A percentile compares a stretch with the other conserved stretches of the same genome.
Evolutionary conservation across 1,139 yeast genomes (phyloP).

Genomic region (Candida tunisiensis): DNA sequence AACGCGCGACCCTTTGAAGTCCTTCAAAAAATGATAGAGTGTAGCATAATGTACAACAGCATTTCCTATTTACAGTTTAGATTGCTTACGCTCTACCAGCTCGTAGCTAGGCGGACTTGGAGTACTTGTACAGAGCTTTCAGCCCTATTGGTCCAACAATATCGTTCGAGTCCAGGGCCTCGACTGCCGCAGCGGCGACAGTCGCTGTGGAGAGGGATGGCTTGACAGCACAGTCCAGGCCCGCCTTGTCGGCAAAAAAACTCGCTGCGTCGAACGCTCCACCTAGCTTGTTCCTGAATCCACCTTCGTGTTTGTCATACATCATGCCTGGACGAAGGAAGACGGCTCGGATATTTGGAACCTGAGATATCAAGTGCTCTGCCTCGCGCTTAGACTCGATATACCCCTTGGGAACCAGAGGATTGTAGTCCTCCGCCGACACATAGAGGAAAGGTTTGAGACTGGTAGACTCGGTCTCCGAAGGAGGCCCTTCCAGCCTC

Average conservation of each 20-base stretch:
- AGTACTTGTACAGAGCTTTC: slow-evolving; percentile 22
- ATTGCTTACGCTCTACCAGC: no score
- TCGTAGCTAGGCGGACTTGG: no score
- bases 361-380: slow-evolving; percentile 32
- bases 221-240: background rate
- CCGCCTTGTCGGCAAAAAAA: background rate
- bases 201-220: slow-evolving; percentile 20
- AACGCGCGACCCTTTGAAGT: slow-evolving; percentile 10
- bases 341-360: slow-evolving; percentile 34
- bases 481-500: no score
- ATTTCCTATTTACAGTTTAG: no score
- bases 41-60: no score
- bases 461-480: slow-evolving; percentile 3
- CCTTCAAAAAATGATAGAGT: slow-evolving; percentile 3
- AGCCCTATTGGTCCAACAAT: slow-evolving; percentile 43
- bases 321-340: slow-evolving; percentile 69
- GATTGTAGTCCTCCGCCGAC: slow-evolving; percentile 57
- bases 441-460: slow-evolving; percentile 46
- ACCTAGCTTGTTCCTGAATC: no score
- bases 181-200: slow-evolving; percentile 44
- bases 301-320: slow-evolving; percentile 1
- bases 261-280: no score
- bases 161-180: slow-evolving; percentile 32
- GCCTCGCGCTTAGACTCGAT: slow-evolving; percentile 64
- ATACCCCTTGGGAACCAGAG: slow-evolving; percentile 44